A percentile compares a stretch with the other conserved stretches of the same genome.
phyloP scores from a whole-genome alignment of 345 rosid genomes.

The Sisymbrium irio region DNA sequence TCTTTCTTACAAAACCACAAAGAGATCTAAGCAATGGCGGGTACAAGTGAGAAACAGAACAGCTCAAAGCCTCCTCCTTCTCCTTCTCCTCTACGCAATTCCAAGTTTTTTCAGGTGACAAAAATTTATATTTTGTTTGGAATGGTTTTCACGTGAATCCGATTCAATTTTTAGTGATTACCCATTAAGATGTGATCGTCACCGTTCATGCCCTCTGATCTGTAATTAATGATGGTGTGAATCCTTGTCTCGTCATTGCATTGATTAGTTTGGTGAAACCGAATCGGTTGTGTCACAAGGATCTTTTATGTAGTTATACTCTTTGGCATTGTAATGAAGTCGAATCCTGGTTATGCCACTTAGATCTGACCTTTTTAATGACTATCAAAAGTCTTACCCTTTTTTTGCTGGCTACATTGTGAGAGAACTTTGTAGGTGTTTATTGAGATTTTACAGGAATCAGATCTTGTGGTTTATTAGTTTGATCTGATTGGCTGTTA shows the following conservation, averaged over 20 bases:
- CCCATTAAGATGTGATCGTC: slow-evolving; percentile 17
- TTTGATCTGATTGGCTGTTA: neutral
- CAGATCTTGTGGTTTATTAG: slow-evolving; percentile 5
- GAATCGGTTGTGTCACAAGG: slow-evolving; percentile 6
- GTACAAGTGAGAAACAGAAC: slow-evolving; percentile 51
- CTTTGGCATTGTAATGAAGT: slow-evolving; percentile 21
- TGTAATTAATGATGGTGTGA: neutral
- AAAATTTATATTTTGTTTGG: neutral
- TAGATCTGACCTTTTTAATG: slow-evolving; percentile 23
- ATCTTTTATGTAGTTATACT: slow-evolving; percentile 18
- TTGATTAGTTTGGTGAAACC: neutral
- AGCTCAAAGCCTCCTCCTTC: slow-evolving; percentile 71
- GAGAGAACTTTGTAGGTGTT: neutral
- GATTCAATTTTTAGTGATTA: neutral
- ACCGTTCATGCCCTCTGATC: neutral
- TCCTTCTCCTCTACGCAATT: slow-evolving; percentile 83
- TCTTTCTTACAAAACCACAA: too few species aligned
- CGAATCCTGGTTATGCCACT: neutral
- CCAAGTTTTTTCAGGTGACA: slow-evolving; percentile 84
- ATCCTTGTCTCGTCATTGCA: neutral
- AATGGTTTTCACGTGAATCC: neutral
- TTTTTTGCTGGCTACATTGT: slow-evolving; percentile 5
- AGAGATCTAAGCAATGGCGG: slow-evolving; percentile 65
- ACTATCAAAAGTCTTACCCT: too few species aligned
- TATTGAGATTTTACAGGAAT: neutral